Conservation (phyloP, 2,329 filamentous ascomycete species). For the Alternaria novae-zelandiae region DNA sequence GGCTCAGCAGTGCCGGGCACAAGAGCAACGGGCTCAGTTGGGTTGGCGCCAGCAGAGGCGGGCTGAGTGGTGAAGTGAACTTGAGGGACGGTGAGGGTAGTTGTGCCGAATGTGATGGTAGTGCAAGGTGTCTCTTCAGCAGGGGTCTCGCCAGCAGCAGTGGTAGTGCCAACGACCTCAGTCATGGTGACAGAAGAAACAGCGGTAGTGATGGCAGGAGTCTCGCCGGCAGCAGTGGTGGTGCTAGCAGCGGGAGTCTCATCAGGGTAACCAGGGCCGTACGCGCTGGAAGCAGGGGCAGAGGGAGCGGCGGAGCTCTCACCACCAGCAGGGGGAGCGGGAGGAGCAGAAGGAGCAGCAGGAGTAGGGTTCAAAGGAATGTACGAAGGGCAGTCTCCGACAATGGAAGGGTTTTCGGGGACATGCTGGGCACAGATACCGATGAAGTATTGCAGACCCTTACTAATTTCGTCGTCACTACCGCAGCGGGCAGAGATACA, state of each 20-base stretch:
- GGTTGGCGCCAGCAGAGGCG: conserved; percentile 33
- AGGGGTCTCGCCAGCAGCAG: conserved; percentile 6
- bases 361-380: conserved; percentile 51
- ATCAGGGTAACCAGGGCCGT: neutral
- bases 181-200: neutral
- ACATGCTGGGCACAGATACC: conserved; percentile 85
- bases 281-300: conserved; percentile 10
- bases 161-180: neutral
- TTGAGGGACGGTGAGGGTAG: conserved; percentile 55
- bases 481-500: conserved; percentile 80
- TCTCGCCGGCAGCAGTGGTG: conserved; percentile 10
- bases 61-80: conserved; percentile 52
- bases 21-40: conserved; percentile 44
- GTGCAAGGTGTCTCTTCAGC: conserved; percentile 34
- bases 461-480: conserved; percentile 67
- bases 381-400: conserved; percentile 73
- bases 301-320: conserved; percentile 3
- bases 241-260: conserved; percentile 8
- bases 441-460: conserved; percentile 83
- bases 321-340: conserved; percentile 9
- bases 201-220: conserved; percentile 2
- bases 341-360: conserved; percentile 18
- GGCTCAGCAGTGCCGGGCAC: conserved; percentile 41
- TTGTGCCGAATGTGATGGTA: conserved; percentile 52
- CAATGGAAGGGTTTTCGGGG: conserved; percentile 80